These are phyloP conservation scores for Alliaria petiolata DNA, from an alignment of 345 rosid species.

Conservation along the genomic window DNA sequence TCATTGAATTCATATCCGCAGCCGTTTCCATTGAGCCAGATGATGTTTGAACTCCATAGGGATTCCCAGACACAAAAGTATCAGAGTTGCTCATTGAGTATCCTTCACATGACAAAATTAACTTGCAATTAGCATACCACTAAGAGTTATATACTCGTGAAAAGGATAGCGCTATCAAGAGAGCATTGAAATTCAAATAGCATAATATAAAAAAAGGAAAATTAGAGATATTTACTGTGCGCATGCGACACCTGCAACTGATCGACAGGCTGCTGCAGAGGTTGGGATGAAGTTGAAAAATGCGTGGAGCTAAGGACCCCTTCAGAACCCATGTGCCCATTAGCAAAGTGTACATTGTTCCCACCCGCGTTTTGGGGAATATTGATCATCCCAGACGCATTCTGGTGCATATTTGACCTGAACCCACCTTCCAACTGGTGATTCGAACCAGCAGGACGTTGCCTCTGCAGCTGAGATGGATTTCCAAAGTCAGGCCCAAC, in stretches of 20 bases:
- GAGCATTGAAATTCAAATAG: neutral
- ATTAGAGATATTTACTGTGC: constrained; percentile 54
- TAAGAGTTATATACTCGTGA: constrained; percentile 5
- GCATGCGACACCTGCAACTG: constrained; percentile 57
- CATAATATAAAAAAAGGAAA: constrained; percentile 22
- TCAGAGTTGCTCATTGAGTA: constrained; percentile 53
- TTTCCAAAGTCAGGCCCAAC: constrained; percentile 58
- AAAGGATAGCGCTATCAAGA: neutral
- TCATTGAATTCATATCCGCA: constrained; percentile 48
- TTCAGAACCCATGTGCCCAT: constrained; percentile 13
- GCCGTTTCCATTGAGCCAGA: constrained; percentile 50
- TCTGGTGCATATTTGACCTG: constrained; percentile 67
- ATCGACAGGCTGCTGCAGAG: constrained; percentile 68
- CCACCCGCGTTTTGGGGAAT: constrained; percentile 57
- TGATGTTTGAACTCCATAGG: constrained; percentile 49
- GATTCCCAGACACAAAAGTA: constrained; percentile 60
- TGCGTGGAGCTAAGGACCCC: constrained; percentile 31
- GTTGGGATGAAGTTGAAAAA: constrained; percentile 56
- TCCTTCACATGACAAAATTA: constrained; percentile 62
- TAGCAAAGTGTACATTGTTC: constrained; percentile 43
- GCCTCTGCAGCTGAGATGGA: constrained; percentile 58
- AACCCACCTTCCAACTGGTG: constrained; percentile 65
- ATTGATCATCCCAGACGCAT: constrained; percentile 61
- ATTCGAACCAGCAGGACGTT: constrained; percentile 53
- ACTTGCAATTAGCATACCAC: constrained; percentile 21